A percentile compares a stretch with the other conserved stretches of the same genome.
phyloP scores from a whole-genome alignment of 2,329 filamentous ascomycete species.

The Alternaria conjuncta region DNA sequence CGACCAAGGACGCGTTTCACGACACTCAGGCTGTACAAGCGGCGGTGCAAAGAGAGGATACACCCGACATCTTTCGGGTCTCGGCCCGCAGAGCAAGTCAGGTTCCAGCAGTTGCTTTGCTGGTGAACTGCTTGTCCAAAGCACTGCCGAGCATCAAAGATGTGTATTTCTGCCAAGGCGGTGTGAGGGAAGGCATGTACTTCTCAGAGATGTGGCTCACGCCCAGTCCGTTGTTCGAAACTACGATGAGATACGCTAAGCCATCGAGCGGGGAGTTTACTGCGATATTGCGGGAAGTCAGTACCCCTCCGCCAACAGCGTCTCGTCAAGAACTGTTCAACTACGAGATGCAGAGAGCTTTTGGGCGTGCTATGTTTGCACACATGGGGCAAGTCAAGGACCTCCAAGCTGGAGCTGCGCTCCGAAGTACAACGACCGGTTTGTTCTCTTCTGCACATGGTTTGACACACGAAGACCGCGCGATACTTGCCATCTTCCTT shows the following conservation, averaged over 20 bases:
- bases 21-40: constrained; percentile 56
- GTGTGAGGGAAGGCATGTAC: constrained; percentile 82
- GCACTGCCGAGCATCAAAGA: constrained; percentile 71
- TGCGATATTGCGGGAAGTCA: constrained; percentile 59
- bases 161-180: constrained; percentile 85
- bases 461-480: constrained; percentile 73
- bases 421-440: constrained; percentile 75
- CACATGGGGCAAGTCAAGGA: constrained; percentile 54
- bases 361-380: constrained; percentile 65
- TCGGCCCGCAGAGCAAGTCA: constrained; percentile 80
- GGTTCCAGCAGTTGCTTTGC: constrained; percentile 81
- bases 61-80: constrained; percentile 67
- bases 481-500: constrained; percentile 72
- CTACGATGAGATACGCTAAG: constrained; percentile 61
- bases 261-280: constrained; percentile 56
- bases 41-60: constrained; percentile 49
- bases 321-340: constrained; percentile 49
- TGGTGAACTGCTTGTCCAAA: constrained; percentile 76
- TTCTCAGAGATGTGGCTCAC: constrained; percentile 71
- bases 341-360: constrained; percentile 58
- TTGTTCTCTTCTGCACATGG: constrained; percentile 73
- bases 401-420: constrained; percentile 65
- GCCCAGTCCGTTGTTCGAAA: constrained; percentile 29
- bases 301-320: constrained; percentile 18
- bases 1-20: constrained; percentile 66